phyloP scores from a whole-genome alignment of 1,284 basidiomycete species.

The Hypsizygus ulmarius region DNA sequence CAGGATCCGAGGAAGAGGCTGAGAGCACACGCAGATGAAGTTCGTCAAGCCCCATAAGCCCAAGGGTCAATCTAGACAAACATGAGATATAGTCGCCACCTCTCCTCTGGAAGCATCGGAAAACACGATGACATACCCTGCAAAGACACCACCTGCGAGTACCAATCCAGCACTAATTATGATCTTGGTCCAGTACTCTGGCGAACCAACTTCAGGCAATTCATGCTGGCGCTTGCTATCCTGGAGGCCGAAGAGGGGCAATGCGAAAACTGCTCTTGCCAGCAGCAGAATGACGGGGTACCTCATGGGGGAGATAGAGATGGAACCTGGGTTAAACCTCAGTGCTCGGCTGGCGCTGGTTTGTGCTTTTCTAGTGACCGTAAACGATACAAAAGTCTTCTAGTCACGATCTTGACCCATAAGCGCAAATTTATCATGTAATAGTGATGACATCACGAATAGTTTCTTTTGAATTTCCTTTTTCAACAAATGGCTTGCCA shows the following conservation, averaged over 20 bases:
- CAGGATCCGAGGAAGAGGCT: constrained; percentile 71
- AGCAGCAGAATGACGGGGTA: constrained; percentile 11
- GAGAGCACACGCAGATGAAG: constrained; percentile 87
- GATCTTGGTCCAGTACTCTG: constrained; percentile 69
- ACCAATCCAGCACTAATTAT: constrained; percentile 66
- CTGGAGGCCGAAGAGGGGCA: constrained; percentile 10
- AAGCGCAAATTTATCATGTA: constrained; percentile 11
- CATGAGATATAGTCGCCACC: background rate
- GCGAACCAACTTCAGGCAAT: constrained; percentile 28
- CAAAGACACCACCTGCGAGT: constrained; percentile 80
- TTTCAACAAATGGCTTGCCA: constrained; percentile 9
- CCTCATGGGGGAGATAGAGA: constrained; percentile 15
- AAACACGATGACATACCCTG: constrained; percentile 56
- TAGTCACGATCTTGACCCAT: too few species aligned
- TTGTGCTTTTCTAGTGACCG: background rate
- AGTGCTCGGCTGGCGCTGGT: background rate
- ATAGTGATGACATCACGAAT: background rate
- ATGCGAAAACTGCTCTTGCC: constrained; percentile 12
- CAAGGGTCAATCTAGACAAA: constrained; percentile 72
- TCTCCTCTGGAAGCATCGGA: background rate
- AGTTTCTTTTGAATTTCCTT: constrained; percentile 7
- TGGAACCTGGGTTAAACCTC: background rate
- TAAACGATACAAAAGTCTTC: too few species aligned
- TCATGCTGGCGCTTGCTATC: constrained; percentile 7
- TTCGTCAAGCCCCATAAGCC: constrained; percentile 93